Evolutionary conservation across 495 filamentous ascomycete species (phyloP).

Genomic region (Penicillium roqueforti): DNA sequence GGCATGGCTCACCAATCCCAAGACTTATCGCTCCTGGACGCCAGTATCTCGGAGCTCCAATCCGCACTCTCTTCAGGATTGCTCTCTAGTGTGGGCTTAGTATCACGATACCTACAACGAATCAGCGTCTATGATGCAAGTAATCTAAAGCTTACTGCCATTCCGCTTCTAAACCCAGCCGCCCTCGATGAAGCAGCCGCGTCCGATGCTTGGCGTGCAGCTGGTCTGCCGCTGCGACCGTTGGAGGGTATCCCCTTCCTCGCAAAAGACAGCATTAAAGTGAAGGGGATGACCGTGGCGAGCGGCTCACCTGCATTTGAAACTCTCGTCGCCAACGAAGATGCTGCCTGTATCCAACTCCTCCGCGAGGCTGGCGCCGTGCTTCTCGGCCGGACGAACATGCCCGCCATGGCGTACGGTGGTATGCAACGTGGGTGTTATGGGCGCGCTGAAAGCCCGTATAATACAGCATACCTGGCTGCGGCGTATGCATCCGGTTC

Average conservation of each 20-base stretch:
- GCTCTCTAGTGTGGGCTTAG: constrained; percentile 45
- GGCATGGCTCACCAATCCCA: constrained; percentile 25
- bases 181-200: constrained; percentile 30
- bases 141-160: constrained; percentile 29
- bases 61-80: constrained; percentile 32
- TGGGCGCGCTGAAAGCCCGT: constrained; percentile 36
- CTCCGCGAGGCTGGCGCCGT: constrained; percentile 62
- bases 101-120: constrained; percentile 47
- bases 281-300: constrained; percentile 61
- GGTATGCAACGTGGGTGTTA: constrained; percentile 39
- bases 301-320: constrained; percentile 52
- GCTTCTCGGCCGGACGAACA: constrained; percentile 52
- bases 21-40: constrained; percentile 56
- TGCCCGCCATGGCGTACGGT: constrained; percentile 43
- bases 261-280: constrained; percentile 69
- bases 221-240: constrained; percentile 35
- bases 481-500: constrained; percentile 37
- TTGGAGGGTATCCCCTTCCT: constrained; percentile 71
- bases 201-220: constrained; percentile 29
- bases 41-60: constrained; percentile 50
- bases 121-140: constrained; percentile 35
- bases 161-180: constrained; percentile 29
- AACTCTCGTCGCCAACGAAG: constrained; percentile 57
- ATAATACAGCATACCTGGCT: constrained; percentile 30
- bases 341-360: constrained; percentile 55